Percentiles rank a stretch among this genome's conserved stretches.
phyloP scores from a whole-genome alignment of 495 filamentous ascomycete genomes.

The Hyaloscypha variabilis region DNA sequence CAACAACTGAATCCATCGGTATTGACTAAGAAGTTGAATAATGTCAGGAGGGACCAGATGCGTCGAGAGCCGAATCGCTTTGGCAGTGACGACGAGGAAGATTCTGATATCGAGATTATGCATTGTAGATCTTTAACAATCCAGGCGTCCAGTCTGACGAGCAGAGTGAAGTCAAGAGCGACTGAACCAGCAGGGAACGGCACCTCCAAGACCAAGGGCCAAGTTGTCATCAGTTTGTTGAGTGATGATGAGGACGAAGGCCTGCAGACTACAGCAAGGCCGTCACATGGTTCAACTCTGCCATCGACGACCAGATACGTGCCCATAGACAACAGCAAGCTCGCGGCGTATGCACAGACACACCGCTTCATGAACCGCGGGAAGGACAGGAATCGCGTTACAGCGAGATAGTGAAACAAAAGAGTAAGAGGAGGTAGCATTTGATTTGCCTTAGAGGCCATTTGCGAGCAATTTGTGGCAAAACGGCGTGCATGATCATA shows the following conservation, averaged over 20 bases:
- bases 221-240: not conserved
- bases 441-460: not conserved
- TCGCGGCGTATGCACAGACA: conserved; percentile 15
- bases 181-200: not conserved
- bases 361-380: not conserved
- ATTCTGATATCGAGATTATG: not conserved
- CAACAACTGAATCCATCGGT: not conserved
- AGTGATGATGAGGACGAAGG: not conserved
- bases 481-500: not conserved
- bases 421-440: not conserved
- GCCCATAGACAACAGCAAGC: conserved; percentile 15
- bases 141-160: not conserved
- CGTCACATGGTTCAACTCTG: not conserved
- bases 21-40: not conserved
- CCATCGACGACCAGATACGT: conserved; percentile 2
- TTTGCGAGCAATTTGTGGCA: not conserved
- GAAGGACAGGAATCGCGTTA: not conserved
- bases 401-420: not conserved
- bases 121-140: not conserved
- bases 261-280: not conserved
- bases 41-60: not conserved
- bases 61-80: not conserved
- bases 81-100: not conserved
- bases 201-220: not conserved
- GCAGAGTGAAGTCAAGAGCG: not conserved